Evolutionary conservation across 108 stramenopile species (phyloP), one percentile per base, ranked within the genome.

Genomic region (Cyclotella cryptica): DNA sequence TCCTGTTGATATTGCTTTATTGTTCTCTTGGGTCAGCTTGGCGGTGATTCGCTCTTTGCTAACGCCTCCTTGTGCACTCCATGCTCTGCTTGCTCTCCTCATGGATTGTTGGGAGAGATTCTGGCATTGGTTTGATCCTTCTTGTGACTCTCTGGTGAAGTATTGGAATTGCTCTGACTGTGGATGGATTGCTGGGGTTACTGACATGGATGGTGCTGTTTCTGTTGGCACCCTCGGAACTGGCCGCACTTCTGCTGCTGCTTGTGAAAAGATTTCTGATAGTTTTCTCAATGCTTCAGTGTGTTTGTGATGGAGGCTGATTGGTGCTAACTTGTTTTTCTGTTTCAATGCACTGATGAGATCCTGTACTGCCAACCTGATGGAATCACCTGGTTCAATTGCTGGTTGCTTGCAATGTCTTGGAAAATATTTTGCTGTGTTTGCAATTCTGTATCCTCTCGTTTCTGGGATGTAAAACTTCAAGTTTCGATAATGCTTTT

Each of bases 401-500:
- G 58, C 22, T 24, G 58, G 58, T 14, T 14, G 18, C 11, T 45
- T 27, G 12, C 66, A 66, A 13, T 66, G 21, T 21, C 44, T 26
- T 5, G 66, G 66, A 22, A 72, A 67, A n/a, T 42, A 81, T 35
- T 6, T 35, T 13, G 58, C 79, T 27, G 41, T 66, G 66, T 54
- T 75, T 52, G 77, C 54, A 53, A 29, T 27, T 44, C 21, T 1
- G 26, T 24, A 47, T 1, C 24, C 1, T 1, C 3, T 11, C 1
- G 66, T 45, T 66, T 21, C 22, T 7, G 22, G 66, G 21, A 66
- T 47, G 22, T 66, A 66, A 14, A 47, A 24, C 2, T 44, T 2
- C 7, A 24, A 75, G 58, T 66, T 83, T 30, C 79, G 47, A 41
- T 82, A 82, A 19, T 59, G 69, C 0, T 65, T 39, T 52, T 72